Conservation (phyloP, 352 stramenopile species). For the Phytophthora ohioensis region DNA sequence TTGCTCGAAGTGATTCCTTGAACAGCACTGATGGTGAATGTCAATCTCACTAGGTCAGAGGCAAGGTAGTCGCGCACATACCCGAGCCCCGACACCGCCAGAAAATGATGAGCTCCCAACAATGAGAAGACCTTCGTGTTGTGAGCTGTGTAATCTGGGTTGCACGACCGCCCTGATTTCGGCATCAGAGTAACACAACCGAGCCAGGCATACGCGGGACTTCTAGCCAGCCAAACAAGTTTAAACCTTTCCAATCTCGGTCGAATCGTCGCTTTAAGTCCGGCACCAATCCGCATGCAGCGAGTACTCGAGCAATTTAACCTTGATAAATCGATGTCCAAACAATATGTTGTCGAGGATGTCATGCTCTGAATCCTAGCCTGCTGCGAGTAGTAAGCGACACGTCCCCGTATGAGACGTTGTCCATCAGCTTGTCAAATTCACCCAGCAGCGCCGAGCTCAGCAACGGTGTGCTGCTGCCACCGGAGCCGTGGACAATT, state of each 20-base stretch:
- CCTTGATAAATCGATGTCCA: constrained; percentile 58
- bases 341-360: constrained; percentile 96
- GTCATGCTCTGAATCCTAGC: constrained; percentile 96
- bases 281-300: constrained; percentile 78
- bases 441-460: constrained; percentile 72
- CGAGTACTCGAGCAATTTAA: constrained; percentile 56
- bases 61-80: too few species aligned
- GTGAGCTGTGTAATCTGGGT: constrained; percentile 22
- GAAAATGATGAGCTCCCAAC: constrained; percentile 9
- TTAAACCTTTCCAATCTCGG: constrained; percentile 96
- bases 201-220: constrained; percentile 67
- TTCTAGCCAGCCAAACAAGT: constrained; percentile 94
- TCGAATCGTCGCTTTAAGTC: constrained; percentile 91
- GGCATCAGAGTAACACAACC: constrained; percentile 66
- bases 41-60: too few species aligned
- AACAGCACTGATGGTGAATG: too few species aligned
- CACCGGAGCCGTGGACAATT: constrained; percentile 57
- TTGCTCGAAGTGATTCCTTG: too few species aligned
- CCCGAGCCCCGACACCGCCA: too few species aligned
- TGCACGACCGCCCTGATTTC: constrained; percentile 38
- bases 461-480: constrained; percentile 65
- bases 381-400: constrained; percentile 85
- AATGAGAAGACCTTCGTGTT: constrained; percentile 42
- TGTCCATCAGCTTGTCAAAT: constrained; percentile 72
- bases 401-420: constrained; percentile 49